These are phyloP conservation scores for Hypoxylon fuscum DNA, from an alignment of 495 filamentous ascomycete species.

Conservation along the genomic window DNA sequence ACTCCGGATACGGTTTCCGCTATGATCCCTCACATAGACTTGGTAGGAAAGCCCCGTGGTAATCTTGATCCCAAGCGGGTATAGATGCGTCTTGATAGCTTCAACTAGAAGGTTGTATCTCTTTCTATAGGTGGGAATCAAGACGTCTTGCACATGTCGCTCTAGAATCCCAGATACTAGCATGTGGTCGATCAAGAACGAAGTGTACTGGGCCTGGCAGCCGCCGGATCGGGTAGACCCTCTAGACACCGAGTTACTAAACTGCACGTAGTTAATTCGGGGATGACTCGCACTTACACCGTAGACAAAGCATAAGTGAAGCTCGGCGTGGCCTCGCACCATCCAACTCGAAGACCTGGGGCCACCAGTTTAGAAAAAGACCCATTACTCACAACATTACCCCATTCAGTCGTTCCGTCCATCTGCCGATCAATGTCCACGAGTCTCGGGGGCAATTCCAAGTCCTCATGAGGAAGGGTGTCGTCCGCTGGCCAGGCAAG, in stretches of 20 bases:
- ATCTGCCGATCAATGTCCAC: constrained; percentile 77
- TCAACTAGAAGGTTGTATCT: constrained; percentile 63
- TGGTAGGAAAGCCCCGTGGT: constrained; percentile 27
- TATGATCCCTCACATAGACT: constrained; percentile 12
- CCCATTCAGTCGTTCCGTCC: constrained; percentile 65
- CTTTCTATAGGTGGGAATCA: constrained; percentile 63
- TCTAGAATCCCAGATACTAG: constrained; percentile 60
- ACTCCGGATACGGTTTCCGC: constrained; percentile 15
- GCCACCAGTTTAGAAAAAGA: constrained; percentile 80
- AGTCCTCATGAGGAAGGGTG: constrained; percentile 17
- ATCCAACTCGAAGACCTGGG: constrained; percentile 76
- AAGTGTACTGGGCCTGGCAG: constrained; percentile 70
- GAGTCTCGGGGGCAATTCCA: constrained; percentile 68
- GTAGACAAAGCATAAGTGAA: constrained; percentile 67
- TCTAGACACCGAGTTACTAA: constrained; percentile 46
- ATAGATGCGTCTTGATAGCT: constrained; percentile 64
- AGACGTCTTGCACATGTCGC: constrained; percentile 47
- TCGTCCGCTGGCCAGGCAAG: constrained; percentile 68
- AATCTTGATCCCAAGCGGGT: constrained; percentile 68
- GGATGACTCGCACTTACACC: constrained; percentile 56
- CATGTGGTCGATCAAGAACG: constrained; percentile 69
- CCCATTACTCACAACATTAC: constrained; percentile 76
- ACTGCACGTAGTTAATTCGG: not conserved
- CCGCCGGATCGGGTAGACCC: constrained; percentile 74
- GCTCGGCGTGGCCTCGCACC: constrained; percentile 74